phyloP scores from a whole-genome alignment of 495 filamentous ascomycete genomes.

The Penicillium longicatenatum region DNA sequence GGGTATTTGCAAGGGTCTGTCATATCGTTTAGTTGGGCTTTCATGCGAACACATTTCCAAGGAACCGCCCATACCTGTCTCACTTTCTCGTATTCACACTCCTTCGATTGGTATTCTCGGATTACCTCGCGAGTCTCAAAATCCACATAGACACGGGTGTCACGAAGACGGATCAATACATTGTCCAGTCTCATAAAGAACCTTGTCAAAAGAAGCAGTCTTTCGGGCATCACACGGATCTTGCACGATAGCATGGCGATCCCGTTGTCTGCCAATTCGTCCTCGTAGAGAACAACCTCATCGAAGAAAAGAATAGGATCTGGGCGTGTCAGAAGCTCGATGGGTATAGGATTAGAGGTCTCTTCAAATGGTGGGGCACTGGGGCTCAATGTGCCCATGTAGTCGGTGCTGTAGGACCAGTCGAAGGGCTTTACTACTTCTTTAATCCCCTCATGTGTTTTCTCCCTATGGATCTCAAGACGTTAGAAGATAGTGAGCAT shows the following conservation, averaged over 20 bases:
- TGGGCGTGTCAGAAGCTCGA: slow-evolving; percentile 77
- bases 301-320: slow-evolving; percentile 96
- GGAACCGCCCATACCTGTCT: slow-evolving; percentile 59
- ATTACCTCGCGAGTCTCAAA: slow-evolving; percentile 81
- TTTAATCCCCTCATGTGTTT: slow-evolving; percentile 83
- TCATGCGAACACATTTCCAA: not conserved
- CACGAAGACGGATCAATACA: slow-evolving; percentile 81
- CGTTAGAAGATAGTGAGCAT: not conserved
- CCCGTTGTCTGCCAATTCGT: slow-evolving; percentile 96
- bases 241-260: slow-evolving; percentile 87
- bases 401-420: slow-evolving; percentile 93
- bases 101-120: slow-evolving; percentile 82
- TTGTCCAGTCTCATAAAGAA: slow-evolving; percentile 93
- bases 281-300: slow-evolving; percentile 93
- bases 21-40: slow-evolving; percentile 16
- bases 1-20: slow-evolving; percentile 67
- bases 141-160: slow-evolving; percentile 91
- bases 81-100: slow-evolving; percentile 76
- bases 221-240: slow-evolving; percentile 84
- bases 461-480: slow-evolving; percentile 57
- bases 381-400: slow-evolving; percentile 63
- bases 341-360: slow-evolving; percentile 67
- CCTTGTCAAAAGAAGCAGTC: slow-evolving; percentile 80
- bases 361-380: slow-evolving; percentile 46
- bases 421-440: slow-evolving; percentile 95